Base-by-base conservation (phyloP, 352 stramenopile species). In the Phytophthora ramorum region DNA sequence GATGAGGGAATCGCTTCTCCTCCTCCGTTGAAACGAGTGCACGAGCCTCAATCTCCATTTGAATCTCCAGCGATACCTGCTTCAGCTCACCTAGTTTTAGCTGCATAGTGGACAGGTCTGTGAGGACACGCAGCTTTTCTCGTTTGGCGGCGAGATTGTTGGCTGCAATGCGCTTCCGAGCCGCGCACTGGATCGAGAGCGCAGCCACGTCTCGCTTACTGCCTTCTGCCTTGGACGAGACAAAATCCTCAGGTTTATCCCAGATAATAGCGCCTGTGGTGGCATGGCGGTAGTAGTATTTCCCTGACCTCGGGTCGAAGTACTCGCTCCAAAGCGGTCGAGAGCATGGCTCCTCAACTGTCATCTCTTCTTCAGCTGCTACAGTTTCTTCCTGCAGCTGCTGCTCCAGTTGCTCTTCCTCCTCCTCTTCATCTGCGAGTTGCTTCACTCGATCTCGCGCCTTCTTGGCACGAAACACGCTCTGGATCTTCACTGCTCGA, bases 401-500 rank as follows among this genome's bases (percentile, higher is more conserved):
- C 16, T 67, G 54, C 17, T 66, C 35, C 24, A 63, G 32, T 34
- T 63, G 14, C 37, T 73, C 63, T 12, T 76, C 64, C 12, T 58
- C 57, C 7, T 76, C 63, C n/a, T 76, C 63, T 51, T 76, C 50
- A 10, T 73, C 65, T 50, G 43, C 59, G 0, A 78, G 52, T 32
- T 73, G 40, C 24, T 76, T 75, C 28, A 79, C 65, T 28, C 69
- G 53, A 10, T 83, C 64, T 10, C 81, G 58, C 10, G 73, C 69
- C 32, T 73, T 71, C 47, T 80, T 88, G 26, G 70, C 75, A 1
- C 79, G 77, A 45, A 76, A 81, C 3, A 65, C 68, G 34, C 78
- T 89, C 66, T 90, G 81, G 53, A 92, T 90, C 45, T 73, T 79
- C 20, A 87, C 73, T 3, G 58, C 78, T 17, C 75, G 63, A 14